Conservation (phyloP, 2,329 filamentous ascomycete genomes). For the Apiospora hydei region DNA sequence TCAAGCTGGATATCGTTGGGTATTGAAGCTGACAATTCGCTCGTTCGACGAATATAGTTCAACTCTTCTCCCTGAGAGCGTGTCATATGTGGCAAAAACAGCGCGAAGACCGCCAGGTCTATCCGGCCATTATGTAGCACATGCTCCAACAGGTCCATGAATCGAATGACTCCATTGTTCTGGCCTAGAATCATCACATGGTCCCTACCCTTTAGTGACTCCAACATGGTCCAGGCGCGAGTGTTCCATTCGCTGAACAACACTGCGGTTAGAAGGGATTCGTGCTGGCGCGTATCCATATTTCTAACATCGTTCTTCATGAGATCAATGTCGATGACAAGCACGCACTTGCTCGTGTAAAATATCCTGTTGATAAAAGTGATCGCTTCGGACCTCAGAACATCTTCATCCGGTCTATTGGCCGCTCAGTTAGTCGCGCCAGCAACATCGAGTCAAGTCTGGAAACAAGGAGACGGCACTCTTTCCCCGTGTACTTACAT, state of each 20-base stretch:
- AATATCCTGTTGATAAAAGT: background rate
- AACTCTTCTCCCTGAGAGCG: background rate
- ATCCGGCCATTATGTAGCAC: background rate
- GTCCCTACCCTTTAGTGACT: background rate
- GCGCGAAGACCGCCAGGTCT: background rate
- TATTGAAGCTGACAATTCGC: too few relatives aligned
- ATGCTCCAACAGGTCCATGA: background rate
- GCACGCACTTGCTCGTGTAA: background rate
- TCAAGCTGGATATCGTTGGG: background rate
- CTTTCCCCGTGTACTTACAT: background rate
- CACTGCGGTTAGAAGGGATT: background rate
- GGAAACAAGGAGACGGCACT: too few relatives aligned
- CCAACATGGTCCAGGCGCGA: background rate
- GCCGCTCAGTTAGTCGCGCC: background rate
- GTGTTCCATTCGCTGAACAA: background rate
- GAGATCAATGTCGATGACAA: background rate
- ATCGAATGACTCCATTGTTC: background rate
- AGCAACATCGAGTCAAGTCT: too few relatives aligned
- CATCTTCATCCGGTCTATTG: background rate
- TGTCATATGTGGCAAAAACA: background rate
- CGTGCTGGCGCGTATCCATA: background rate
- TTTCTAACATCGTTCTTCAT: background rate
- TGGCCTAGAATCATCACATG: background rate
- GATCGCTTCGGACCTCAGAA: background rate
- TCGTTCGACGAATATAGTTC: background rate